phyloP scores from a whole-genome alignment of 305 asterid genomes.

The Fraxinus latifolia region DNA sequence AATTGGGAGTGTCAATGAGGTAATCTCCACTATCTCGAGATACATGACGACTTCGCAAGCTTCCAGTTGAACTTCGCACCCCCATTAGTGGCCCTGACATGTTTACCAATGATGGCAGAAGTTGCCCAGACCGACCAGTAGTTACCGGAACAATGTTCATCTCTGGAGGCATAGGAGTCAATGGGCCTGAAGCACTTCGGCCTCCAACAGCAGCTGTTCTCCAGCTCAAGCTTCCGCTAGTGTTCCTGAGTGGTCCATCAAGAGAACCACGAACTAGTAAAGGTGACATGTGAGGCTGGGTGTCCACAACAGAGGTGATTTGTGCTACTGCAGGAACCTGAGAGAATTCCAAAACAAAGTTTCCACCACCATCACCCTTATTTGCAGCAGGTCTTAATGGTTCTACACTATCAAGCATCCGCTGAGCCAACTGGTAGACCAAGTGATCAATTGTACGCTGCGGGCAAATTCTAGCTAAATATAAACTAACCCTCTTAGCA shows the following conservation, averaged over 20 bases:
- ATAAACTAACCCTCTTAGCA: slow-evolving; percentile 91
- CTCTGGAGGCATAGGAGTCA: slow-evolving; percentile 93
- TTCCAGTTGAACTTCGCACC: slow-evolving; percentile 95
- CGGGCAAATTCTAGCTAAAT: slow-evolving; percentile 95
- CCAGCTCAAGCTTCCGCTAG: slow-evolving; percentile 99
- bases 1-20: slow-evolving; percentile 89
- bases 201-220: slow-evolving; percentile 95
- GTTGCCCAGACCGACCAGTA: slow-evolving; percentile 95
- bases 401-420: slow-evolving; percentile 92
- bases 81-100: slow-evolving; percentile 99
- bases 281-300: slow-evolving; percentile 98
- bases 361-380: slow-evolving; percentile 68
- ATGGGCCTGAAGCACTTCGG: slow-evolving; percentile 94
- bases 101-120: slow-evolving; percentile 86
- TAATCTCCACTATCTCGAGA: slow-evolving; percentile 99
- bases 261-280: slow-evolving; percentile 93
- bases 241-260: slow-evolving; percentile 87
- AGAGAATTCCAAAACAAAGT: slow-evolving; percentile 81
- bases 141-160: slow-evolving; percentile 82
- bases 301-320: slow-evolving; percentile 69
- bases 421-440: slow-evolving; percentile 96
- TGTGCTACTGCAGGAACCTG: slow-evolving; percentile 83
- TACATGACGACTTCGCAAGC: slow-evolving; percentile 94
- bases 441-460: slow-evolving; percentile 96
- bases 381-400: slow-evolving; percentile 63